These are phyloP conservation scores for Fraxinus paxiana DNA, from an alignment of 305 asterid genomes.

Conservation along the genomic window DNA sequence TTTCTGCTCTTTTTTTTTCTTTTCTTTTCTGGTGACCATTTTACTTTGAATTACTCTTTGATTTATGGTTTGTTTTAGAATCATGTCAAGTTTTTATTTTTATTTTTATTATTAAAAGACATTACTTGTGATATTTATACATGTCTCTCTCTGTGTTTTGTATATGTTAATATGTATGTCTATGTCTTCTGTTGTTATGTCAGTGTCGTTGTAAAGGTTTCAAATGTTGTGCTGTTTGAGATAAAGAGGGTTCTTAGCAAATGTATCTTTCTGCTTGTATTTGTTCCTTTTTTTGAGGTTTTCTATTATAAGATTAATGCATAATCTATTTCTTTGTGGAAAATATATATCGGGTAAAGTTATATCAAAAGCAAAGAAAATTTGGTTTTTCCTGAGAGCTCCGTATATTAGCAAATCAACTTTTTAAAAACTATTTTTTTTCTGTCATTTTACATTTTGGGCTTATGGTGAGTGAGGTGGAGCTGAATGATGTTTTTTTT, in stretches of 20 bases:
- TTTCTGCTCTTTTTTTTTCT: background rate
- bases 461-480: background rate
- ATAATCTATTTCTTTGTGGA: background rate
- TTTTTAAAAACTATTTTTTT: background rate
- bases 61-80: background rate
- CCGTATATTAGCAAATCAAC: background rate
- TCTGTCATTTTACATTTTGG: background rate
- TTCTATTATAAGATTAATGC: background rate
- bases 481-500: background rate
- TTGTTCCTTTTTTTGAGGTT: background rate
- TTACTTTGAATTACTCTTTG: background rate
- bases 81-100: background rate
- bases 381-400: background rate
- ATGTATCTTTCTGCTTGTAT: background rate
- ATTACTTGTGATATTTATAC: background rate
- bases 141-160: background rate
- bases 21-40: background rate
- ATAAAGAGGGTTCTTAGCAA: background rate
- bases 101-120: background rate
- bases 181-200: background rate
- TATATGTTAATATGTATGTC: background rate
- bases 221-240: background rate
- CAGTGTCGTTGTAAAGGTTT: background rate
- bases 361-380: background rate
- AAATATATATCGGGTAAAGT: background rate